phyloP scores from a whole-genome alignment of 1,284 basidiomycete genomes.

The Melampsora larici-populina region DNA sequence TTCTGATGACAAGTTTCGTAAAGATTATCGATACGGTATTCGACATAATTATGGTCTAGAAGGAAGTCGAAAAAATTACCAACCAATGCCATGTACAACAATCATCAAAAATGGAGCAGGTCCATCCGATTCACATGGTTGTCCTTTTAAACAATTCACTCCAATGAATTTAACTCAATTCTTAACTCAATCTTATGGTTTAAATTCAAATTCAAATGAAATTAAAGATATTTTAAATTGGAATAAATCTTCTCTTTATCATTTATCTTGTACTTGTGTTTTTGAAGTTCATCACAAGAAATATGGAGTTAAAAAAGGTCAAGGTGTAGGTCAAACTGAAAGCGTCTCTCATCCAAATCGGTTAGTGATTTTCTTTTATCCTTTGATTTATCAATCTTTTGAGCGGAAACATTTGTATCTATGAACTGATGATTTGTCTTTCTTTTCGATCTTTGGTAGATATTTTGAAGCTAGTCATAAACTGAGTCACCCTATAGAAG shows the following conservation, averaged over 20 bases:
- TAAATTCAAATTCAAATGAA: conserved; percentile 65
- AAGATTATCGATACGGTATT: conserved; percentile 96
- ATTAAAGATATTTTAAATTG: conserved; percentile 79
- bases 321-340: conserved; percentile 81
- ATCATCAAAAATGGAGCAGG: conserved; percentile 73
- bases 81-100: conserved; percentile 80
- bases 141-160: conserved; percentile 89
- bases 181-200: conserved; percentile 69
- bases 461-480: conserved; percentile 18
- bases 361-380: conserved; percentile 48
- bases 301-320: conserved; percentile 76
- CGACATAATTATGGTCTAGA: conserved; percentile 92
- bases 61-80: conserved; percentile 88
- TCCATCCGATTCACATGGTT: conserved; percentile 76
- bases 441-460: background rate
- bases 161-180: conserved; percentile 77
- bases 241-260: conserved; percentile 80
- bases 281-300: conserved; percentile 86
- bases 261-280: conserved; percentile 93
- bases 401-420: background rate
- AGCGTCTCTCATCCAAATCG: conserved; percentile 93
- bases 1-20: conserved; percentile 95
- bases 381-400: background rate
- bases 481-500: background rate
- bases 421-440: background rate